Percentiles rank a stretch among this genome's conserved stretches.
phyloP scores from a whole-genome alignment of 1,284 basidiomycete species.

The Irpex sp. region DNA sequence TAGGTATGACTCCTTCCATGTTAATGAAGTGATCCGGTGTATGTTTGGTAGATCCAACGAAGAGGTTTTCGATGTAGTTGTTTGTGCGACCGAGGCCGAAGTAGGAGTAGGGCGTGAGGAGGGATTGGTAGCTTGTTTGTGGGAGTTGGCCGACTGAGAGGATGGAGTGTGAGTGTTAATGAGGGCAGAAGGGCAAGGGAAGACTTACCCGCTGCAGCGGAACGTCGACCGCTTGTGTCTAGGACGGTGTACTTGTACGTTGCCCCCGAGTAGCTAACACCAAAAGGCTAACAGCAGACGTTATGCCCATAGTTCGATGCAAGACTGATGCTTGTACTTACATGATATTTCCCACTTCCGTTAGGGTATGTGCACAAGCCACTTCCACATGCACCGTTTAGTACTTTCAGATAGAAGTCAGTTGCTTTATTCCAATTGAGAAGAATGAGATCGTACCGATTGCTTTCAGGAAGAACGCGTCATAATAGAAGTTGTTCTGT shows the following conservation, averaged over 20 bases:
- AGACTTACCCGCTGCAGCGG: slow-evolving; percentile 80
- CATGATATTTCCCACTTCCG: slow-evolving; percentile 66
- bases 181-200: slow-evolving; percentile 1
- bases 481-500: slow-evolving; percentile 98
- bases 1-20: slow-evolving; percentile 96
- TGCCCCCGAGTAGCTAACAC: slow-evolving; percentile 91
- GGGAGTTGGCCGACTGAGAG: slow-evolving; percentile 83
- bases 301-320: not conserved
- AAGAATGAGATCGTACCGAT: slow-evolving; percentile 54
- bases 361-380: slow-evolving; percentile 68
- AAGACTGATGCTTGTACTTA: slow-evolving; percentile 34
- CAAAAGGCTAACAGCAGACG: slow-evolving; percentile 68
- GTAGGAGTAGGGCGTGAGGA: slow-evolving; percentile 91
- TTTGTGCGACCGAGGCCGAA: slow-evolving; percentile 99
- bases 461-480: slow-evolving; percentile 98
- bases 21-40: slow-evolving; percentile 72
- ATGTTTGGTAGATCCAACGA: slow-evolving; percentile 85
- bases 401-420: slow-evolving; percentile 36
- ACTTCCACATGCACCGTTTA: slow-evolving; percentile 91
- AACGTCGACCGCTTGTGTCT: slow-evolving; percentile 86
- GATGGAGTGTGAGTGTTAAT: not conserved
- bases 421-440: not conserved
- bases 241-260: slow-evolving; percentile 97
- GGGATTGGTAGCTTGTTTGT: slow-evolving; percentile 87
- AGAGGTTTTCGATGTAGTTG: slow-evolving; percentile 98